Conservation (phyloP, 495 filamentous ascomycete species). For the Xylaria palmicola region DNA sequence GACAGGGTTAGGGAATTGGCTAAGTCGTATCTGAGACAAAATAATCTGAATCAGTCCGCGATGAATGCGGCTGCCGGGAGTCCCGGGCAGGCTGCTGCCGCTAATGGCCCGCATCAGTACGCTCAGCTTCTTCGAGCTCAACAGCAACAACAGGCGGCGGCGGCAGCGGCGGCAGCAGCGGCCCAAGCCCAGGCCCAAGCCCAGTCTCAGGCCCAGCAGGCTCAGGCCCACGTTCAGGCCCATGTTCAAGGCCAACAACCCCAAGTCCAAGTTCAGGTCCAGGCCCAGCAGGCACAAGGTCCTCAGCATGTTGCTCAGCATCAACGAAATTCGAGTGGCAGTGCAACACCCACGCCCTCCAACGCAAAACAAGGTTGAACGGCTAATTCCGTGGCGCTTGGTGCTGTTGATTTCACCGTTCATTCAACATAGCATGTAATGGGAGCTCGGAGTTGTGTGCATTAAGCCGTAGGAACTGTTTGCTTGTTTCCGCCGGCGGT, state of each 20-base stretch:
- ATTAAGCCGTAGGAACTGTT: background rate
- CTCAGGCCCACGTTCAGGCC: slow-evolving; percentile 2
- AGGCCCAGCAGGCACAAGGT: slow-evolving; percentile 22
- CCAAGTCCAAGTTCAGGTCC: slow-evolving; percentile 16
- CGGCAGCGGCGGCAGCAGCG: slow-evolving; percentile 18
- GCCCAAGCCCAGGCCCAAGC: slow-evolving; percentile 16
- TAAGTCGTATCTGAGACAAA: slow-evolving; percentile 25
- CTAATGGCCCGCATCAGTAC: slow-evolving; percentile 62
- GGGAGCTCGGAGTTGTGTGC: slow-evolving; percentile 4
- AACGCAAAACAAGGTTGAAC: slow-evolving; percentile 17
- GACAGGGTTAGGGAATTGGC: slow-evolving; percentile 33
- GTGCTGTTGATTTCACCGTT: background rate
- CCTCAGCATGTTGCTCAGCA: slow-evolving; percentile 29
- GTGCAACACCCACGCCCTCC: slow-evolving; percentile 40
- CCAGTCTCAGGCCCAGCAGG: slow-evolving; percentile 8
- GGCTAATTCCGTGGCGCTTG: background rate
- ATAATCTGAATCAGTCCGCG: slow-evolving; percentile 53
- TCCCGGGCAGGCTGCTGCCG: slow-evolving; percentile 28
- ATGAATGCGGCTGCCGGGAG: slow-evolving; percentile 67
- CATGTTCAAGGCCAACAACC: slow-evolving; percentile 20
- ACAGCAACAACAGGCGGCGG: slow-evolving; percentile 48
- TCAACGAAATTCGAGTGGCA: slow-evolving; percentile 45
- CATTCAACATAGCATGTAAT: background rate
- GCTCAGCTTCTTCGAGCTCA: slow-evolving; percentile 72
- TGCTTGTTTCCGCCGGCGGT: slow-evolving; percentile 2